phyloP scores from a whole-genome alignment of 1,284 basidiomycete genomes.

The Tremellales sp. region DNA sequence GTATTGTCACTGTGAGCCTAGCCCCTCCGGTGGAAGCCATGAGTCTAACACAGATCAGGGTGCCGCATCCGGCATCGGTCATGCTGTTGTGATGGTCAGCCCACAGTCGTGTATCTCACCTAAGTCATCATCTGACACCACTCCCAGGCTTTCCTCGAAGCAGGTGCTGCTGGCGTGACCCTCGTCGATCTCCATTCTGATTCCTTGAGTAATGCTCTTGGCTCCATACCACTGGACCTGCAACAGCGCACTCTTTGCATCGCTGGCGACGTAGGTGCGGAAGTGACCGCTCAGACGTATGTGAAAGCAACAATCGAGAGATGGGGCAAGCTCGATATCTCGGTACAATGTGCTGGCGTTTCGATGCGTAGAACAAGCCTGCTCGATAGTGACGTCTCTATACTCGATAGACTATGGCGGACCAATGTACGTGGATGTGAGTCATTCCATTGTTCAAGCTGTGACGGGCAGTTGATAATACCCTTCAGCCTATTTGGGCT shows the following conservation, averaged over 20 bases:
- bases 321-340: constrained; percentile 19
- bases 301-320: constrained; percentile 8
- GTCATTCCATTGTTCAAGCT: constrained; percentile 1
- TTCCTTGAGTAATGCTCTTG: too few relatives aligned
- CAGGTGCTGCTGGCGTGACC: too few relatives aligned
- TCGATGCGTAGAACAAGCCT: constrained; percentile 8
- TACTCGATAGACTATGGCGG: constrained; percentile 16
- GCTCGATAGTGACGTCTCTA: constrained; percentile 12
- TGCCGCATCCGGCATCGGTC: constrained; percentile 21
- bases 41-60: too few relatives aligned
- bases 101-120: too few relatives aligned
- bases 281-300: constrained; percentile 7
- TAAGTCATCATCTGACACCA: too few relatives aligned
- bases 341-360: constrained; percentile 19
- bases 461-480: too few relatives aligned
- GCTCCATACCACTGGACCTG: too few relatives aligned
- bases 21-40: too few relatives aligned
- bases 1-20: too few relatives aligned
- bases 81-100: constrained; percentile 12
- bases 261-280: constrained; percentile 13
- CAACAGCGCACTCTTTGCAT: constrained; percentile 4
- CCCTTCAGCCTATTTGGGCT: constrained; percentile 23
- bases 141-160: too few relatives aligned
- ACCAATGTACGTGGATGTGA: constrained; percentile 17
- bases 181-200: too few relatives aligned